These are phyloP conservation scores for Ganoderma lucidum DNA, from an alignment of 1,284 basidiomycete species.

Conservation along the genomic window DNA sequence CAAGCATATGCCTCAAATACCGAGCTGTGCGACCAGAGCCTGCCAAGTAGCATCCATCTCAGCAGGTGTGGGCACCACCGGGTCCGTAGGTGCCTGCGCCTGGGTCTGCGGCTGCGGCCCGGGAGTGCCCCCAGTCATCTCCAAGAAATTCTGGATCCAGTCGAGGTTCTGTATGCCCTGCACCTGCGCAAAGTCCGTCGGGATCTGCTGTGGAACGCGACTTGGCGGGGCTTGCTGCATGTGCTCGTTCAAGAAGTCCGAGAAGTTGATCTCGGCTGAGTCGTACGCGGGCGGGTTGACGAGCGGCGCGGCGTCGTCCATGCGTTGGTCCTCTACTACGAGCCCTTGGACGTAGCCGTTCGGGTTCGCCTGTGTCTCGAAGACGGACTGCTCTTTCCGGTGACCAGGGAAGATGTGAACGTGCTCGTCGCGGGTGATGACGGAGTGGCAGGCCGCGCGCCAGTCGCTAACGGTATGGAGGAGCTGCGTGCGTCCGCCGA, in stretches of 20 bases:
- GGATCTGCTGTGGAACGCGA: background rate
- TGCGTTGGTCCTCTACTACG: constrained; percentile 50
- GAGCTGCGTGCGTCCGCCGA: constrained; percentile 65
- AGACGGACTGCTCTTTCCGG: constrained; percentile 14
- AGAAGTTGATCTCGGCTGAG: constrained; percentile 6
- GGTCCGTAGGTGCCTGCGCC: constrained; percentile 17
- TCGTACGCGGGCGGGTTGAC: constrained; percentile 8
- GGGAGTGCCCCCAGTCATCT: constrained; percentile 13
- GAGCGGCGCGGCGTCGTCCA: constrained; percentile 29
- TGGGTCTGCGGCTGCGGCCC: constrained; percentile 18
- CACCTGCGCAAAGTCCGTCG: constrained; percentile 18
- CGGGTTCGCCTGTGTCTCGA: constrained; percentile 24
- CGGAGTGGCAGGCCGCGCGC: constrained; percentile 9
- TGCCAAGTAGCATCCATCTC: constrained; percentile 67
- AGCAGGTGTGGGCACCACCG: constrained; percentile 35
- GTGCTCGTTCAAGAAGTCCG: constrained; percentile 2
- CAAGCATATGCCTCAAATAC: constrained; percentile 35
- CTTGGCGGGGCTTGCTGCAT: background rate
- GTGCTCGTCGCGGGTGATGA: background rate
- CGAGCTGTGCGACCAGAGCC: constrained; percentile 70
- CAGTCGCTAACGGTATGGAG: constrained; percentile 32
- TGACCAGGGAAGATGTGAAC: background rate
- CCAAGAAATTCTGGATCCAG: constrained; percentile 18
- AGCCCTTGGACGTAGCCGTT: constrained; percentile 45
- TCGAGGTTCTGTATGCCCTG: constrained; percentile 25